phyloP scores from a whole-genome alignment of 1,284 basidiomycete genomes.

The Apiotrichum gracile region DNA sequence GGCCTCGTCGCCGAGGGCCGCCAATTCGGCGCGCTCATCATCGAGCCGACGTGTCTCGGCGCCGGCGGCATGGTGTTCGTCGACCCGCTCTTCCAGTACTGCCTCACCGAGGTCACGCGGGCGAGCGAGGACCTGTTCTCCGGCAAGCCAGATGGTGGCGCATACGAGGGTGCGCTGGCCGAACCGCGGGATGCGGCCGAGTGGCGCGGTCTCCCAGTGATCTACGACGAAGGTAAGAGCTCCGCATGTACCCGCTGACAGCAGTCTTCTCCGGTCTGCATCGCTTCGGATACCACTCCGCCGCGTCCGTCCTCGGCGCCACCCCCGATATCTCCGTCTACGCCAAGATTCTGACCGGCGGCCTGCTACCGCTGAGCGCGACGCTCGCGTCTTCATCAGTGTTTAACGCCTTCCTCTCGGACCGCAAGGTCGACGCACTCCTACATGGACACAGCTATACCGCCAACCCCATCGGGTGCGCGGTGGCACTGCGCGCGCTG shows the following conservation, averaged over 20 bases:
- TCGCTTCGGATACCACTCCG: constrained; percentile 69
- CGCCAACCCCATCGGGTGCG: constrained; percentile 84
- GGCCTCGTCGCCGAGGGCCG: constrained; percentile 48
- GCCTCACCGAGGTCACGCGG: constrained; percentile 77
- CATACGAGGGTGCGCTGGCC: not conserved
- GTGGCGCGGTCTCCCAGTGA: constrained; percentile 73
- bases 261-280: constrained; percentile 83
- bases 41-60: constrained; percentile 91
- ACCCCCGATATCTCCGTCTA: constrained; percentile 82
- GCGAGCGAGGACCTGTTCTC: constrained; percentile 50
- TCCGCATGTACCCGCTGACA: not conserved
- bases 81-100: constrained; percentile 90
- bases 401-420: constrained; percentile 72
- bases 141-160: not conserved
- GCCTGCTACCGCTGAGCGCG: constrained; percentile 77
- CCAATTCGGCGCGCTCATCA: constrained; percentile 63
- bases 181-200: not conserved
- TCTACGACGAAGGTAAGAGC: constrained; percentile 71
- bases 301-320: constrained; percentile 61
- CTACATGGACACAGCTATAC: constrained; percentile 95
- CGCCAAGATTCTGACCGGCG: constrained; percentile 92
- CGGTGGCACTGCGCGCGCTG: constrained; percentile 78
- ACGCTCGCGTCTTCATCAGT: constrained; percentile 75
- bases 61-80: constrained; percentile 98
- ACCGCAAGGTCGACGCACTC: constrained; percentile 71